phyloP scores from a whole-genome alignment of 2,329 filamentous ascomycete species.

The Colletotrichum melonis region DNA sequence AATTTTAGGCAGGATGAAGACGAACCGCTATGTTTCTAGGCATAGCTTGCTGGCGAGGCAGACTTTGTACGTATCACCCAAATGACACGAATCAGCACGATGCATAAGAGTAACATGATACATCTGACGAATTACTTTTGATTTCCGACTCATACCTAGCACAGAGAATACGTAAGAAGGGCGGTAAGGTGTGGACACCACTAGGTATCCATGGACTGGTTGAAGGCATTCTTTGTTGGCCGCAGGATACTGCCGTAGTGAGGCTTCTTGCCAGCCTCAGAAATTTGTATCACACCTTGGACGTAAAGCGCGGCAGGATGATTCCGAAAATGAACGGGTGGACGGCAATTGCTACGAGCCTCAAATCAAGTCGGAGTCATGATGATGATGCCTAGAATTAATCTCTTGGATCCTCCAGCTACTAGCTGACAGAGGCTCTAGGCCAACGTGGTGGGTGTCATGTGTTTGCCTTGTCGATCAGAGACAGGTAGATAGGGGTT shows the following conservation, averaged over 20 bases:
- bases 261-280: neutral
- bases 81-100: neutral
- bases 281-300: neutral
- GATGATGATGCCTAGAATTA: neutral
- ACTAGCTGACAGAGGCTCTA: neutral
- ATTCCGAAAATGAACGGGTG: too few species aligned
- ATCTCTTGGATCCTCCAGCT: too few species aligned
- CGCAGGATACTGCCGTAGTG: neutral
- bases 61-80: neutral
- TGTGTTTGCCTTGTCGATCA: neutral
- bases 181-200: neutral
- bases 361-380: too few species aligned
- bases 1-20: neutral
- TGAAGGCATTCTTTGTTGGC: neutral
- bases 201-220: neutral
- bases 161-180: neutral
- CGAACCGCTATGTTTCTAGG: neutral
- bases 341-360: neutral
- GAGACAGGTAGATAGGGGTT: neutral
- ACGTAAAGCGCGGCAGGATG: neutral
- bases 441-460: neutral
- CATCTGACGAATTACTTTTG: neutral
- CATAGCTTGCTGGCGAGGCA: neutral
- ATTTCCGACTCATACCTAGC: neutral
- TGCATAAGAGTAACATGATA: neutral